Evolutionary conservation across 2,329 filamentous ascomycete genomes (phyloP).

Genomic region (Xylariaceae sp.): DNA sequence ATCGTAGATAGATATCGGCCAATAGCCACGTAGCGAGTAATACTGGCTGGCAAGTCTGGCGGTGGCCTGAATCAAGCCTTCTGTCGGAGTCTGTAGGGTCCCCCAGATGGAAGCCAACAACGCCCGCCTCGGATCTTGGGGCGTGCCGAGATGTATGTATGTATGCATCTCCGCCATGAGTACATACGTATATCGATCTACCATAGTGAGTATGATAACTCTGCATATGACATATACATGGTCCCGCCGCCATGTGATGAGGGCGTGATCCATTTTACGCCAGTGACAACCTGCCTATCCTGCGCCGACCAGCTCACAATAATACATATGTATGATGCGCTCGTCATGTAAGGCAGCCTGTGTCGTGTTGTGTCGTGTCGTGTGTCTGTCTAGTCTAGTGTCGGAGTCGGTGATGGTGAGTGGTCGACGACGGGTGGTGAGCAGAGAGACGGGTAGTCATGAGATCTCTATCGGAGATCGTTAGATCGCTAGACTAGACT

Average conservation of each 20-base stretch:
- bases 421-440: background rate
- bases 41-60: background rate
- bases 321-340: background rate
- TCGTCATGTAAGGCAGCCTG: background rate
- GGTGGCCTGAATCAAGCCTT: slow-evolving; percentile 1
- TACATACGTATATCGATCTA: background rate
- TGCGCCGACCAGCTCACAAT: background rate
- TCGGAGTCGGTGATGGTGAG: background rate
- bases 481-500: no score
- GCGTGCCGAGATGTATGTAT: background rate
- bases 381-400: background rate
- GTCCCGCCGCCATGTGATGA: slow-evolving; percentile 16
- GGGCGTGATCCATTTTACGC: slow-evolving; percentile 1
- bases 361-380: background rate
- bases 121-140: background rate
- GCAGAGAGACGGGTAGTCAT: background rate
- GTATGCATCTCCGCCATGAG: no score
- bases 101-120: slow-evolving; percentile 1
- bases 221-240: slow-evolving; percentile 21
- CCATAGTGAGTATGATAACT: slow-evolving; percentile 8
- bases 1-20: slow-evolving; percentile 13
- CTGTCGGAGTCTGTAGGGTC: background rate
- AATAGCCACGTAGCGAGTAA: slow-evolving; percentile 5
- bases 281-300: background rate
- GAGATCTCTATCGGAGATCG: background rate